Conservation (phyloP, 75 land plant genomes). For the Picea glauca region DNA sequence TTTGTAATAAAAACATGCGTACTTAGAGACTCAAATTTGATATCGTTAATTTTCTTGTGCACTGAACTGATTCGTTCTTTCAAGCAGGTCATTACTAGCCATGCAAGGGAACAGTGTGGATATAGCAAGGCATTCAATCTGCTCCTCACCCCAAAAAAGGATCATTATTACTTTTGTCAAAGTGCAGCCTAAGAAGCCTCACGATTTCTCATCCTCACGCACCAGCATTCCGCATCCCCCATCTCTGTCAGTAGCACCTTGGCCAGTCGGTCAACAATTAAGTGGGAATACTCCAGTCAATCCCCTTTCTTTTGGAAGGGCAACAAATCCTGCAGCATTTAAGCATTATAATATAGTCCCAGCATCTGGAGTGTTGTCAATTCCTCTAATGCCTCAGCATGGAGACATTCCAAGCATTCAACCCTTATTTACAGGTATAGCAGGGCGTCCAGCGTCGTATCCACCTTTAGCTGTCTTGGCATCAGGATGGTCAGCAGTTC, state of each 20-base stretch:
- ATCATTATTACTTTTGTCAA: conserved; percentile 51
- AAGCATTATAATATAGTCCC: background rate
- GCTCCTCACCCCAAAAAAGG: conserved; percentile 48
- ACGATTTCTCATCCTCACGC: conserved; percentile 10
- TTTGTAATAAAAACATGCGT: background rate
- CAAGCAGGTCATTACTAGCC: conserved; percentile 59
- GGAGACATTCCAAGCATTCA: background rate
- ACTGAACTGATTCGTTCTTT: background rate
- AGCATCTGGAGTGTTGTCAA: background rate
- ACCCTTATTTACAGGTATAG: background rate
- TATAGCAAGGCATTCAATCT: conserved; percentile 60
- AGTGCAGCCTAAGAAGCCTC: conserved; percentile 27
- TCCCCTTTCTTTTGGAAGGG: background rate
- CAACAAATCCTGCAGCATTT: background rate
- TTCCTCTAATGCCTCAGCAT: background rate
- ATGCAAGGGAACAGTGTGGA: conserved; percentile 77
- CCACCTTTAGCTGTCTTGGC: conserved; percentile 4
- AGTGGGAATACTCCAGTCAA: background rate
- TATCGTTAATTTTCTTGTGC: background rate
- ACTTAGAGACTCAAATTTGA: background rate
- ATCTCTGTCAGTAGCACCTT: conserved; percentile 18
- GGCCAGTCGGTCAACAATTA: background rate
- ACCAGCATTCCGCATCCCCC: conserved; percentile 17
- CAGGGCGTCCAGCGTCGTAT: background rate
- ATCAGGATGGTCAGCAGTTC: background rate